These are phyloP conservation scores for Glarea lozoyensis DNA, from an alignment of 495 filamentous ascomycete genomes.

Conservation along the genomic window DNA sequence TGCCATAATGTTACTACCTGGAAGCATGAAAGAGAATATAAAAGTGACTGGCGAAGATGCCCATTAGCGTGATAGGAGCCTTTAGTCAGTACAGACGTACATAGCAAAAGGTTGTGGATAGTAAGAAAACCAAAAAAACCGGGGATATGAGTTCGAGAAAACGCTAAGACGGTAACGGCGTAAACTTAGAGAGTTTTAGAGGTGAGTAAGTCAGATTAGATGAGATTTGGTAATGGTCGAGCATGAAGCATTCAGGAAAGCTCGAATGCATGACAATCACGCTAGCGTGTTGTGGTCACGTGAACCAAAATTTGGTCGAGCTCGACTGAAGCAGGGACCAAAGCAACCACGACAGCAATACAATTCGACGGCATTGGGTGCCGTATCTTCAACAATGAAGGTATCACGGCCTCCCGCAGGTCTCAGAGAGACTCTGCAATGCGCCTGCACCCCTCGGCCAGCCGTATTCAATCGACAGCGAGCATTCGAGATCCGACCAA, in stretches of 20 bases:
- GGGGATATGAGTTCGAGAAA: too few relatives aligned
- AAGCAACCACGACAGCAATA: background rate
- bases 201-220: too few relatives aligned
- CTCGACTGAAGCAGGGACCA: background rate
- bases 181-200: too few relatives aligned
- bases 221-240: background rate
- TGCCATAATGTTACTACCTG: too few relatives aligned
- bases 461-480: constrained; percentile 2
- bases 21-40: too few relatives aligned
- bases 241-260: background rate
- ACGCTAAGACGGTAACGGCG: too few relatives aligned
- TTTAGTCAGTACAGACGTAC: too few relatives aligned
- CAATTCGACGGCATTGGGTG: background rate
- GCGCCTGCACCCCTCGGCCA: constrained; percentile 3
- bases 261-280: background rate
- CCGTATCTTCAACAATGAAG: constrained; percentile 18
- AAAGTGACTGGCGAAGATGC: too few relatives aligned
- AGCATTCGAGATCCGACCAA: background rate
- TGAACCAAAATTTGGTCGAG: too few relatives aligned
- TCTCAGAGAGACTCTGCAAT: constrained; percentile 14
- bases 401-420: constrained; percentile 12
- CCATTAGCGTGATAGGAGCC: too few relatives aligned
- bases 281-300: background rate
- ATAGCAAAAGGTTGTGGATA: too few relatives aligned
- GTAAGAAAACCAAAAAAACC: too few relatives aligned